A percentile compares a stretch with the other conserved stretches of the same genome.
These are phyloP conservation scores for Pseudogymnoascus sp. DNA, from an alignment of 2,329 filamentous ascomycete genomes.

Conservation along the genomic window DNA sequence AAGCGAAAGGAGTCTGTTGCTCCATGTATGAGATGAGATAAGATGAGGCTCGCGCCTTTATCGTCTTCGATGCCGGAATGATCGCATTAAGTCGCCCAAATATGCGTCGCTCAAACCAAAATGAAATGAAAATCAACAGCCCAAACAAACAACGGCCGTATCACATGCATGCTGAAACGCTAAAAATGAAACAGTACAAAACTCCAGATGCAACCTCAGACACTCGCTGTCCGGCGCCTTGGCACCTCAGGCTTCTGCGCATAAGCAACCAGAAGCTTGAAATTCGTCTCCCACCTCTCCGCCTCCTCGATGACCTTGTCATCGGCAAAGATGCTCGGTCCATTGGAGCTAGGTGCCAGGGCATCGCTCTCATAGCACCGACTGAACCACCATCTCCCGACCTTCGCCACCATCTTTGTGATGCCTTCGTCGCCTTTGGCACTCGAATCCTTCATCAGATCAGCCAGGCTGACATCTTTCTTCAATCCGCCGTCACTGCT, in stretches of 20 bases:
- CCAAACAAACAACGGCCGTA: not conserved
- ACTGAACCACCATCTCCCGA: constrained; percentile 94
- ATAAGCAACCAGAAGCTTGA: constrained; percentile 86
- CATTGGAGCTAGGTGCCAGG: constrained; percentile 38
- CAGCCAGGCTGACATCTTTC: constrained; percentile 50
- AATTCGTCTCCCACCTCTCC: constrained; percentile 74
- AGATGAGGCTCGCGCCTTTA: constrained; percentile 9
- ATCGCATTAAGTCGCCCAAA: not conserved
- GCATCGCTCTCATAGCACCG: constrained; percentile 76
- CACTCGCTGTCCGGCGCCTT: constrained; percentile 22
- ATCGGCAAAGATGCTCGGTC: constrained; percentile 70
- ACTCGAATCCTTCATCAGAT: constrained; percentile 66
- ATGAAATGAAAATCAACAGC: not conserved
- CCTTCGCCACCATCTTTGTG: constrained; percentile 82
- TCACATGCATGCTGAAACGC: not conserved
- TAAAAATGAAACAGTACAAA: not conserved
- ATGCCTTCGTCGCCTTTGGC: constrained; percentile 73
- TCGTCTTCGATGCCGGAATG: constrained; percentile 2
- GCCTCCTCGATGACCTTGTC: constrained; percentile 71
- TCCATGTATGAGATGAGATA: constrained; percentile 1
- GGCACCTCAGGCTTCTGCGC: constrained; percentile 33
- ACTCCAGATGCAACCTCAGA: constrained; percentile 15
- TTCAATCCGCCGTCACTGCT: constrained; percentile 18
- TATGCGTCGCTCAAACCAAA: not conserved
- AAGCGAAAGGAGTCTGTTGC: not conserved